These are phyloP conservation scores for Patellaria atrata DNA, from an alignment of 495 filamentous ascomycete species.

Conservation along the genomic window DNA sequence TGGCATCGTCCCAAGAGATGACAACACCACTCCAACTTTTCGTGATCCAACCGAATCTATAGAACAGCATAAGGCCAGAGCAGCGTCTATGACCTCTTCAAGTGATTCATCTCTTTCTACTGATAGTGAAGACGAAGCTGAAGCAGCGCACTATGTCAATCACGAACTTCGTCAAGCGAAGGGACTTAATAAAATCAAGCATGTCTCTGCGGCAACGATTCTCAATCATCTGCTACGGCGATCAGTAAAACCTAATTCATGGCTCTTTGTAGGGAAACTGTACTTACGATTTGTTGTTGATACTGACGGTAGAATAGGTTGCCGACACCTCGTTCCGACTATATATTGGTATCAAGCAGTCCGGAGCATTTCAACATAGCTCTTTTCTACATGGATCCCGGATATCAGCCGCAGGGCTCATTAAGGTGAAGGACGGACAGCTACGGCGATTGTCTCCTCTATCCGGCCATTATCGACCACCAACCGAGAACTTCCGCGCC, in stretches of 20 bases:
- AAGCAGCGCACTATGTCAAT: slow-evolving; percentile 38
- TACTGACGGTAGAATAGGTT: slow-evolving; percentile 21
- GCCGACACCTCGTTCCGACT: slow-evolving; percentile 75
- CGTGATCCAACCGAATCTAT: slow-evolving; percentile 9
- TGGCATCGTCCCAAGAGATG: slow-evolving; percentile 56
- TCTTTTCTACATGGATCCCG: slow-evolving; percentile 73
- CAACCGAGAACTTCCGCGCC: slow-evolving; percentile 59
- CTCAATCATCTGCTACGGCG: slow-evolving; percentile 59
- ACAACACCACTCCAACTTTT: slow-evolving; percentile 24
- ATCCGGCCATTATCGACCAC: slow-evolving; percentile 79
- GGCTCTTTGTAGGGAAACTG: slow-evolving; percentile 57
- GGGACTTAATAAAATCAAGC: slow-evolving; percentile 46
- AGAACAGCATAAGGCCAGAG: background rate
- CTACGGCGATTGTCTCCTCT: slow-evolving; percentile 43
- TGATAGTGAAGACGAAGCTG: slow-evolving; percentile 19
- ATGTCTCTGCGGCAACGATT: slow-evolving; percentile 53
- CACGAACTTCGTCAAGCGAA: slow-evolving; percentile 39
- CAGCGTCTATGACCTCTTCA: slow-evolving; percentile 6
- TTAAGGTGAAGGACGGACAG: slow-evolving; percentile 70
- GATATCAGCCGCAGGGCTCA: slow-evolving; percentile 69
- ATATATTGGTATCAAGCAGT: slow-evolving; percentile 83
- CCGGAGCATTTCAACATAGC: slow-evolving; percentile 78
- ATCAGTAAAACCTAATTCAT: slow-evolving; percentile 60
- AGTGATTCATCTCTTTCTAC: slow-evolving; percentile 12
- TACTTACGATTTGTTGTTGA: background rate